These are phyloP conservation scores for Penicillium parvum DNA, from an alignment of 495 filamentous ascomycete species.

Conservation along the genomic window DNA sequence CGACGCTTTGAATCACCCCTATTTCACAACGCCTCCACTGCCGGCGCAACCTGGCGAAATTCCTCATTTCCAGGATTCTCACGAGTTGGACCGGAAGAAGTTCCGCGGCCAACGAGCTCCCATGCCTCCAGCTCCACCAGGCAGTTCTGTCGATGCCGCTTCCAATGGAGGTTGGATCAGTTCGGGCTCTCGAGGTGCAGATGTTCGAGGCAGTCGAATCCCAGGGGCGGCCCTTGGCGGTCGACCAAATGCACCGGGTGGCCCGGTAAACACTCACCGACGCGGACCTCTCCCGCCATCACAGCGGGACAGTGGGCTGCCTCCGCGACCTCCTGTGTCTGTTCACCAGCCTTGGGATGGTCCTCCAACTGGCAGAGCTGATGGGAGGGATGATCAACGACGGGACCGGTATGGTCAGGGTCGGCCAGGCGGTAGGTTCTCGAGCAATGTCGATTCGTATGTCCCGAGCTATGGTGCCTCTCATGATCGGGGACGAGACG, in stretches of 20 bases:
- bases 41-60: constrained; percentile 79
- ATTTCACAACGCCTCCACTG: constrained; percentile 74
- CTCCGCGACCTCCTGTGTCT: constrained; percentile 35
- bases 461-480: constrained; percentile 32
- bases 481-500: constrained; percentile 25
- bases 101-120: constrained; percentile 74
- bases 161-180: constrained; percentile 56
- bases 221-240: constrained; percentile 29
- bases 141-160: constrained; percentile 77
- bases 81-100: constrained; percentile 89
- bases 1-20: constrained; percentile 88
- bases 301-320: constrained; percentile 34
- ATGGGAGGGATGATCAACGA: constrained; percentile 26
- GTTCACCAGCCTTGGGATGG: constrained; percentile 29
- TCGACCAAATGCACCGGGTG: constrained; percentile 22
- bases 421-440: constrained; percentile 23
- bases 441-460: constrained; percentile 38
- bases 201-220: constrained; percentile 32
- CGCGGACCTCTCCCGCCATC: constrained; percentile 24
- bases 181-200: constrained; percentile 27
- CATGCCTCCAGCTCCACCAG: constrained; percentile 84
- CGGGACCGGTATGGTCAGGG: constrained; percentile 26
- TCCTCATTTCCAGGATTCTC: constrained; percentile 86
- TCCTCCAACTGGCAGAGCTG: constrained; percentile 22
- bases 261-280: constrained; percentile 18